Percentiles rank a stretch among this genome's conserved stretches.
These are phyloP conservation scores for Rhynchosporium secalis DNA, from an alignment of 2,329 filamentous ascomycete genomes.

Conservation along the genomic window DNA sequence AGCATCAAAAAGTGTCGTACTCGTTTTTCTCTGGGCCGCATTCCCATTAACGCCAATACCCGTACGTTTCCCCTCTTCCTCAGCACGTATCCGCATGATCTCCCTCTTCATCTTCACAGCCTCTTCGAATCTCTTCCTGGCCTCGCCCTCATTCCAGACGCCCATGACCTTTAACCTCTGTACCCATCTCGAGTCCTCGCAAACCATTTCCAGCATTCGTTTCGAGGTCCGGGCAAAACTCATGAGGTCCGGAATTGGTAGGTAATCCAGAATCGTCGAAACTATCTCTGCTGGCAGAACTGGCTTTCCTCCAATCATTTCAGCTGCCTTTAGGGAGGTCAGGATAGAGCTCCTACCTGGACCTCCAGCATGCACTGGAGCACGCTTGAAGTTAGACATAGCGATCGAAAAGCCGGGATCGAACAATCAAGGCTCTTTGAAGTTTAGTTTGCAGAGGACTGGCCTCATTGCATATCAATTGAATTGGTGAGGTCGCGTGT, in stretches of 20 bases:
- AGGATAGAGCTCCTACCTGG: constrained; percentile 58
- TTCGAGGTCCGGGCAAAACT: constrained; percentile 81
- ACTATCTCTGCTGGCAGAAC: constrained; percentile 87
- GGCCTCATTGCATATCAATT: constrained; percentile 5
- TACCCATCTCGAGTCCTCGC: constrained; percentile 96
- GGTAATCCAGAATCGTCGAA: constrained; percentile 82
- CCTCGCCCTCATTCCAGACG: constrained; percentile 88
- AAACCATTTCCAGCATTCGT: constrained; percentile 95
- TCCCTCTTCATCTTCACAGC: constrained; percentile 62
- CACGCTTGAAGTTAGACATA: constrained; percentile 49
- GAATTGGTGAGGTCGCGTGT: neutral
- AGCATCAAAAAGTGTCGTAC: constrained; percentile 73
- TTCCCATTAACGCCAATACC: constrained; percentile 37
- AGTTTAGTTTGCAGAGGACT: too few species aligned
- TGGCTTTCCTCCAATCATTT: constrained; percentile 77
- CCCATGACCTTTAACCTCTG: constrained; percentile 82
- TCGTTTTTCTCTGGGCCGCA: constrained; percentile 40
- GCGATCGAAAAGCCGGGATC: neutral
- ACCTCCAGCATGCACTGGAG: constrained; percentile 31
- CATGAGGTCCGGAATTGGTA: constrained; percentile 82
- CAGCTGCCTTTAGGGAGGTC: constrained; percentile 74
- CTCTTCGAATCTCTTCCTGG: constrained; percentile 77
- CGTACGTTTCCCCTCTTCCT: constrained; percentile 39
- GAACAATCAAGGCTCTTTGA: neutral
- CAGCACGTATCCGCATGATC: constrained; percentile 47